Percentiles rank a stretch among this genome's conserved stretches.
phyloP scores from a whole-genome alignment of 2,329 filamentous ascomycete genomes.

The Thielaviopsis cerberus region DNA sequence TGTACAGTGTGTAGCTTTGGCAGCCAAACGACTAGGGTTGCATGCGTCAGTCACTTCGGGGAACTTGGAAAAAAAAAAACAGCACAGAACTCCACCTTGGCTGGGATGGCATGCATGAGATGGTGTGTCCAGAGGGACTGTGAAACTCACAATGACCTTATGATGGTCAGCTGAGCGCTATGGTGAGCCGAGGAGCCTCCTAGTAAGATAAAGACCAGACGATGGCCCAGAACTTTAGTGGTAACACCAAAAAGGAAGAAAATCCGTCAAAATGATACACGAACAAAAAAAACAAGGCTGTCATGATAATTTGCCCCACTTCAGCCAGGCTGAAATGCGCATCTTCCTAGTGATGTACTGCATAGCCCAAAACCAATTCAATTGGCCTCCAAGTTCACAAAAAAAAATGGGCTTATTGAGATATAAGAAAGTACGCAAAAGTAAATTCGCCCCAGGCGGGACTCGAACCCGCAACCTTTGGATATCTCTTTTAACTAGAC shows the following conservation, averaged over 20 bases:
- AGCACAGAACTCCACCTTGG: neutral
- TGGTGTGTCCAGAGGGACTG: neutral
- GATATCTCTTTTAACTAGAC: conserved; percentile 5
- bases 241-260: neutral
- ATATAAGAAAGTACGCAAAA: neutral
- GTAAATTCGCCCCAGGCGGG: conserved; percentile 12
- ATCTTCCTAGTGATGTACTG: too few relatives aligned
- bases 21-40: neutral
- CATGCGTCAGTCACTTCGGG: neutral
- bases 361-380: too few relatives aligned
- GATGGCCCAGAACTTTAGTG: neutral
- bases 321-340: too few relatives aligned
- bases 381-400: neutral
- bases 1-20: too few relatives aligned
- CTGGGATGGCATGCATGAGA: conserved; percentile 1
- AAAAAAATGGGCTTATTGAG: neutral
- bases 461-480: conserved; percentile 15
- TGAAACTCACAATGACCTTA: conserved; percentile 2
- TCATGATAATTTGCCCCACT: neutral
- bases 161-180: conserved; percentile 2
- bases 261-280: neutral
- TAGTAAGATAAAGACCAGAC: neutral
- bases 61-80: neutral
- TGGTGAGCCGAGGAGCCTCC: neutral
- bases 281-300: neutral